Evolutionary conservation across 257 asterid genomes (phyloP).

Genomic region (Penstemon davidsonii): DNA sequence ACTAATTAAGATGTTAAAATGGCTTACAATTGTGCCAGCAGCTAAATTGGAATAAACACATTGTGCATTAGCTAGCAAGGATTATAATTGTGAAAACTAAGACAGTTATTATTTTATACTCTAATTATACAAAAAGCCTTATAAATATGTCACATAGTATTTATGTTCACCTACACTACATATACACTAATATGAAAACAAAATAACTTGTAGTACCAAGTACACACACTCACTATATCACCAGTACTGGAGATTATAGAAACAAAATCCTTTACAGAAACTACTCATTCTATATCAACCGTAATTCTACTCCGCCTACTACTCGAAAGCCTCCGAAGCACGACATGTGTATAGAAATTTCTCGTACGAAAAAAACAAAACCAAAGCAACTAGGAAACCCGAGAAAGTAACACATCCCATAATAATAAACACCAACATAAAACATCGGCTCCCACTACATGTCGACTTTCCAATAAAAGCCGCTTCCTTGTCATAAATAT

Average conservation of each 20-base stretch:
- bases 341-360: conserved; percentile 53
- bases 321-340: conserved; percentile 38
- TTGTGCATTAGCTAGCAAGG: no score
- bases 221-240: no score
- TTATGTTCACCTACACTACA: no score
- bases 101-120: no score
- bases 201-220: no score
- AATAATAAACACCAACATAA: conserved; percentile 61
- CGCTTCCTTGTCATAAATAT: conserved; percentile 65
- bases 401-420: conserved; percentile 63
- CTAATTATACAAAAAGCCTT: no score
- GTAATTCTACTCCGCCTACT: conserved; percentile 28
- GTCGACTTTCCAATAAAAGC: conserved; percentile 30
- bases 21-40: no score
- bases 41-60: no score
- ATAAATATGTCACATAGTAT: no score
- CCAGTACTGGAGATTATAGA: background rate
- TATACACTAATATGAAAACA: no score
- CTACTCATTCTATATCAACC: conserved; percentile 34
- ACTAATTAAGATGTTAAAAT: no score
- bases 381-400: conserved; percentile 72
- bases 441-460: conserved; percentile 71
- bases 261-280: background rate
- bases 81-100: no score
- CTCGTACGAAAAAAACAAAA: conserved; percentile 62